phyloP scores from a whole-genome alignment of 1,284 basidiomycete species.

The Ceratobasidium sp. region DNA sequence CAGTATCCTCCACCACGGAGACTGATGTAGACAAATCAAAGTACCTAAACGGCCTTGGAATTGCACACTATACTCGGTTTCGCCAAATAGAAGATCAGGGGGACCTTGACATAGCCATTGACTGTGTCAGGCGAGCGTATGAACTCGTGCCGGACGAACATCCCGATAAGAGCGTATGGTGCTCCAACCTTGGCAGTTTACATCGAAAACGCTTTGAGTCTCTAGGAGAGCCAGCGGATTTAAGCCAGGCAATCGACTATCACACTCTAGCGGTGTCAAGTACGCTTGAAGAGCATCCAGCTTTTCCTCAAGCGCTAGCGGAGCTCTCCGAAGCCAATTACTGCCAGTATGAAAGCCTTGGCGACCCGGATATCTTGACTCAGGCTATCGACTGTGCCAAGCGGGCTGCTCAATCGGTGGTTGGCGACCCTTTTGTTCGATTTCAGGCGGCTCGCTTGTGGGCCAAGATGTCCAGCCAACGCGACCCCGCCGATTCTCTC shows the following conservation, averaged over 20 bases:
- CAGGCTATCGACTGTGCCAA: neutral
- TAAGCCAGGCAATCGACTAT: neutral
- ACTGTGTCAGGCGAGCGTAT: neutral
- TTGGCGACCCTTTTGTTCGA: neutral
- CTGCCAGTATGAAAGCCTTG: neutral
- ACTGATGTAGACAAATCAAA: neutral
- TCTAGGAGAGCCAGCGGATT: neutral
- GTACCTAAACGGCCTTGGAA: neutral
- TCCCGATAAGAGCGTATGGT: neutral
- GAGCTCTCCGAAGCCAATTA: neutral
- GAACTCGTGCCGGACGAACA: neutral
- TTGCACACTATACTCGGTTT: neutral
- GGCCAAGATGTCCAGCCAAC: neutral
- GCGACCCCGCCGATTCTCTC: neutral
- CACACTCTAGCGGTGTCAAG: neutral
- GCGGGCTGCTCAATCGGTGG: neutral
- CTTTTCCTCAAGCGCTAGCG: neutral
- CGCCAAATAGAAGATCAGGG: neutral
- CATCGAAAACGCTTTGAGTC: neutral
- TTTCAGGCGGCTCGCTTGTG: neutral
- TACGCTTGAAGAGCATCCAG: neutral
- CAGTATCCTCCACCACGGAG: neutral
- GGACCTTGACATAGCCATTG: neutral
- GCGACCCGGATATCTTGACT: neutral
- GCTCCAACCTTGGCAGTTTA: neutral